These are phyloP conservation scores for Syncephalis plumigaleata DNA, from an alignment of 371 early-diverging fungal species.

Conservation along the genomic window DNA sequence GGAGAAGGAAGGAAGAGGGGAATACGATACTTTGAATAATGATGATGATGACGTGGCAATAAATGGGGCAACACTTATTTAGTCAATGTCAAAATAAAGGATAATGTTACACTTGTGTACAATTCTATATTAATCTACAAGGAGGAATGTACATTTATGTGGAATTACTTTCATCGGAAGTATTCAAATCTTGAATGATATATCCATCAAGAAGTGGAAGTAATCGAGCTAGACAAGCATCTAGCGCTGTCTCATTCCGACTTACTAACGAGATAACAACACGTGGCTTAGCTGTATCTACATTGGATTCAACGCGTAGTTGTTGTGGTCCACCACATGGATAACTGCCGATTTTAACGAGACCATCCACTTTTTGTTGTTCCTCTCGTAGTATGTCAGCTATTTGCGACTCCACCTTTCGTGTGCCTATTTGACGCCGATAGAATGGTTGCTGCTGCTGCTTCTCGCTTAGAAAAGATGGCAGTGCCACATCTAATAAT, in stretches of 20 bases:
- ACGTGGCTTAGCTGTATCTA: slow-evolving; percentile 23
- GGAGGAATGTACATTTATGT: too few relatives aligned
- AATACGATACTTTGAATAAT: too few relatives aligned
- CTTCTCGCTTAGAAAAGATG: slow-evolving; percentile 7
- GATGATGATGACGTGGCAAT: too few relatives aligned
- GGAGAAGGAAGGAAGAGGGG: too few relatives aligned
- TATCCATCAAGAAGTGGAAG: slow-evolving; percentile 11
- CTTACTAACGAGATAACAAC: slow-evolving; percentile 32
- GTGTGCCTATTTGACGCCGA: slow-evolving; percentile 34
- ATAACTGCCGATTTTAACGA: slow-evolving; percentile 47
- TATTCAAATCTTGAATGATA: neutral
- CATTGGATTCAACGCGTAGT: slow-evolving; percentile 6
- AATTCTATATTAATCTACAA: too few relatives aligned
- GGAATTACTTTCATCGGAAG: too few relatives aligned
- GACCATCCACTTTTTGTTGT: slow-evolving; percentile 17
- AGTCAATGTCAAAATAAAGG: too few relatives aligned
- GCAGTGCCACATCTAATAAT: slow-evolving; percentile 16
- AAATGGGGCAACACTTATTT: neutral
- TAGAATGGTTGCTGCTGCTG: slow-evolving; percentile 16
- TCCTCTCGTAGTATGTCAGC: slow-evolving; percentile 24
- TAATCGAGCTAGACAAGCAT: slow-evolving; percentile 10
- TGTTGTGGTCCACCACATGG: slow-evolving; percentile 11
- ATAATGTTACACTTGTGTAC: too few relatives aligned
- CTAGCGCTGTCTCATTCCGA: slow-evolving; percentile 12
- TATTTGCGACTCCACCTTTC: slow-evolving; percentile 28